A percentile compares a stretch with the other conserved stretches of the same genome.
Conservation (phyloP, 202 grass and related monocot species). For the Bolboschoenoplectus hybrid region DNA sequence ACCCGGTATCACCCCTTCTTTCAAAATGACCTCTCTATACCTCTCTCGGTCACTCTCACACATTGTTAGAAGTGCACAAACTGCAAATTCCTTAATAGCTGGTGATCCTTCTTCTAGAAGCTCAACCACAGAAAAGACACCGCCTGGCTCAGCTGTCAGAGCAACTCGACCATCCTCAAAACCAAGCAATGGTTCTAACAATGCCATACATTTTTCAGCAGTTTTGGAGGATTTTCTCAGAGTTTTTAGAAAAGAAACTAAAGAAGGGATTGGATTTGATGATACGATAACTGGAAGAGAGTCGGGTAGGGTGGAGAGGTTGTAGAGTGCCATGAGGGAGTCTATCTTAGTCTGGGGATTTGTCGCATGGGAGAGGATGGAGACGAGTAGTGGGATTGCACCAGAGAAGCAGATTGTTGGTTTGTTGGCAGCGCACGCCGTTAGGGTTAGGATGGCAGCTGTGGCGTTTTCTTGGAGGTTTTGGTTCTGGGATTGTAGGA, state of each 20-base stretch:
- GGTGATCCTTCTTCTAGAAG: slow-evolving; percentile 47
- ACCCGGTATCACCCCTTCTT: slow-evolving; percentile 45
- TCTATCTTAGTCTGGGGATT: slow-evolving; percentile 39
- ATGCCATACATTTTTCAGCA: slow-evolving; percentile 36
- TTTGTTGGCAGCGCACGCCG: slow-evolving; percentile 42
- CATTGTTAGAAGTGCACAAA: slow-evolving; percentile 41
- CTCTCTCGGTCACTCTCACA: slow-evolving; percentile 40
- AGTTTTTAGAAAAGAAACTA: slow-evolving; percentile 38
- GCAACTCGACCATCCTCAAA: slow-evolving; percentile 32
- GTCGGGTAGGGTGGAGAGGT: slow-evolving; percentile 38
- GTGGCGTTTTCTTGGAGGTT: slow-evolving; percentile 40
- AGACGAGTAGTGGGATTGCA: slow-evolving; percentile 31
- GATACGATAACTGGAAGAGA: slow-evolving; percentile 35
- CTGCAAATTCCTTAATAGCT: slow-evolving; percentile 38
- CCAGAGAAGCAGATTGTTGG: slow-evolving; percentile 28
- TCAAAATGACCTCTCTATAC: slow-evolving; percentile 46
- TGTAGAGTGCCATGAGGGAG: slow-evolving; percentile 40
- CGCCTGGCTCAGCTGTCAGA: slow-evolving; percentile 39
- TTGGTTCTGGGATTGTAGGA: slow-evolving; percentile 42
- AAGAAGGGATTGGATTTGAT: slow-evolving; percentile 45
- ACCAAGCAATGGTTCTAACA: slow-evolving; percentile 41
- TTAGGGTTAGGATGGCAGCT: slow-evolving; percentile 43
- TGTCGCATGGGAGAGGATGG: slow-evolving; percentile 33
- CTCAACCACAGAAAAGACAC: slow-evolving; percentile 42
- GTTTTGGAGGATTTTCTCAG: slow-evolving; percentile 41